phyloP scores from a whole-genome alignment of 2,329 filamentous ascomycete species.

The Tolypocladium tropicale region DNA sequence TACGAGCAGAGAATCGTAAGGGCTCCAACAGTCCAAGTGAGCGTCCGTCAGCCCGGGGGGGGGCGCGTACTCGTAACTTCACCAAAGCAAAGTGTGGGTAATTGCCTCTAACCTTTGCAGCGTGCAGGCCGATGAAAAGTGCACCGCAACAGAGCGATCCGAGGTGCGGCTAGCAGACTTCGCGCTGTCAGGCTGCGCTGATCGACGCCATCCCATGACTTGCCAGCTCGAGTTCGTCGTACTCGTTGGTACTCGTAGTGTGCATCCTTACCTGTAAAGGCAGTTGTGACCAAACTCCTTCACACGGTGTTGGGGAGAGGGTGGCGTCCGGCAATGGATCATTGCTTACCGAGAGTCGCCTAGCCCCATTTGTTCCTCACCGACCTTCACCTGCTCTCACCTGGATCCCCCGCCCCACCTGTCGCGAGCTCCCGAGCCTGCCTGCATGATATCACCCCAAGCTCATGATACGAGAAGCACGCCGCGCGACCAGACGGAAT shows the following conservation, averaged over 20 bases:
- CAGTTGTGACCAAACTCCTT: too few species aligned
- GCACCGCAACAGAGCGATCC: not conserved
- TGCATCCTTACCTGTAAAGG: too few species aligned
- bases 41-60: too few species aligned
- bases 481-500: not conserved
- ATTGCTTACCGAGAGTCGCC: not conserved
- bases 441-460: not conserved
- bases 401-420: not conserved
- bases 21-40: too few species aligned
- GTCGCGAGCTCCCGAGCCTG: not conserved
- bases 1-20: too few species aligned
- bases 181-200: too few species aligned
- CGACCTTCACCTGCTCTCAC: not conserved
- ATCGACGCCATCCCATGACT: not conserved
- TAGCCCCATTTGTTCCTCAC: not conserved
- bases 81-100: too few species aligned
- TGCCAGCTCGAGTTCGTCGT: too few species aligned
- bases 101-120: too few species aligned
- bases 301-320: too few species aligned
- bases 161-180: too few species aligned
- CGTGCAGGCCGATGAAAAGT: not conserved
- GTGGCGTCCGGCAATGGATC: not conserved
- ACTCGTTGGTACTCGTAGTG: too few species aligned
- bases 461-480: not conserved
- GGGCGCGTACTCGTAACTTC: not conserved